Percentiles rank a stretch among this genome's conserved stretches.
These are phyloP conservation scores for Stemphylium vesicarium DNA, from an alignment of 2,329 filamentous ascomycete genomes.

Conservation along the genomic window DNA sequence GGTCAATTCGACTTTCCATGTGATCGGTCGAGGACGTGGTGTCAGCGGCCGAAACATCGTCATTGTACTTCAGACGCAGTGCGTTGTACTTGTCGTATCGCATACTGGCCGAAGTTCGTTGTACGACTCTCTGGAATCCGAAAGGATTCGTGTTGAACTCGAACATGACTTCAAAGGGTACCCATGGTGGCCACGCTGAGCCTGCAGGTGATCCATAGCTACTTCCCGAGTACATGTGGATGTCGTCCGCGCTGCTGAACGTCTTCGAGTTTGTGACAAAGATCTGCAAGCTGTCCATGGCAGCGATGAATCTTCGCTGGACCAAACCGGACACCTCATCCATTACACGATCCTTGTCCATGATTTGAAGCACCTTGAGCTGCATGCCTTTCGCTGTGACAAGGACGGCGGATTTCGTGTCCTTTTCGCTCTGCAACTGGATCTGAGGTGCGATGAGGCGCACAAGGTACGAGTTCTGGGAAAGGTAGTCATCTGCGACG, in stretches of 20 bases:
- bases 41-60: constrained; percentile 78
- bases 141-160: constrained; percentile 93
- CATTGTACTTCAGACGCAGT: constrained; percentile 93
- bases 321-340: constrained; percentile 95
- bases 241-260: constrained; percentile 77
- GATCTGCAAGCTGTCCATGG: constrained; percentile 98
- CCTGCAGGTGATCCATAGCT: constrained; percentile 85
- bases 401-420: constrained; percentile 94
- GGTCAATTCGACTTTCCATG: constrained; percentile 84
- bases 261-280: constrained; percentile 96
- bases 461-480: constrained; percentile 93
- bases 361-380: constrained; percentile 94
- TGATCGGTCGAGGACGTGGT: constrained; percentile 58
- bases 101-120: constrained; percentile 92
- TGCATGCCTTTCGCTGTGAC: constrained; percentile 98
- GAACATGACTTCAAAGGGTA: constrained; percentile 98
- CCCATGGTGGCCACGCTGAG: constrained; percentile 96
- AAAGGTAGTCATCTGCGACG: constrained; percentile 84
- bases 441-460: constrained; percentile 97
- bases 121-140: constrained; percentile 96
- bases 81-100: constrained; percentile 99
- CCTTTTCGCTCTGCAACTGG: constrained; percentile 97
- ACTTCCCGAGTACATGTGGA: constrained; percentile 94
- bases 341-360: constrained; percentile 92
- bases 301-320: constrained; percentile 89